These are phyloP conservation scores for Aspergillus nomiae DNA, from an alignment of 2,329 filamentous ascomycete species.

Conservation along the genomic window DNA sequence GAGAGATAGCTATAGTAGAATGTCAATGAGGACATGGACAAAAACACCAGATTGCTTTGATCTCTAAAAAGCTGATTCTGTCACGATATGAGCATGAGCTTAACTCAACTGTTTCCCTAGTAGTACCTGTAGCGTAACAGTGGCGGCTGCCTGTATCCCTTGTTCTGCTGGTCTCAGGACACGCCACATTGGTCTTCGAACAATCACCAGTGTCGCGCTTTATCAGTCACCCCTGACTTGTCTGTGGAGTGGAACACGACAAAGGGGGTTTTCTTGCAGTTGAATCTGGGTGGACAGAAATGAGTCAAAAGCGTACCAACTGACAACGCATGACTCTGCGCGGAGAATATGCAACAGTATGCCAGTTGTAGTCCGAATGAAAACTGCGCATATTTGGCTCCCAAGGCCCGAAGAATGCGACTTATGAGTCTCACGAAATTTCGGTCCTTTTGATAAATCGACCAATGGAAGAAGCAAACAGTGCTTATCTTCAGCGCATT, in stretches of 20 bases:
- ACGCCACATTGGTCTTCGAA: neutral
- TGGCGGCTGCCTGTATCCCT: constrained; percentile 17
- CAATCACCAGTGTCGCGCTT: constrained; percentile 4
- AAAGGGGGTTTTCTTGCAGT: constrained; percentile 6
- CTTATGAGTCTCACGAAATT: neutral
- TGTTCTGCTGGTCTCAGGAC: constrained; percentile 8
- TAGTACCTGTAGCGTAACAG: constrained; percentile 16
- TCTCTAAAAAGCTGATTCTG: neutral
- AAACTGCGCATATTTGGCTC: neutral
- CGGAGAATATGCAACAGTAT: neutral
- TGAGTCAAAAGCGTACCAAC: neutral
- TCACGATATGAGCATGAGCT: neutral
- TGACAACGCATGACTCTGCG: neutral
- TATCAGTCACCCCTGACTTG: constrained; percentile 2
- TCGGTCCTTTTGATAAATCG: neutral
- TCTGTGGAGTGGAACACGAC: neutral
- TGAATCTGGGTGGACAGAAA: neutral
- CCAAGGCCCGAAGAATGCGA: neutral
- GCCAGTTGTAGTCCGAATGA: neutral
- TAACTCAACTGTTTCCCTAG: neutral
- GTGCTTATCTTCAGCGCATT: neutral
- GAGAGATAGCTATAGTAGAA: neutral
- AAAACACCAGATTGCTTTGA: neutral
- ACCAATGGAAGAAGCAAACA: neutral
- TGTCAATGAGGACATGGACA: neutral